Evolutionary conservation across 805 yeast genomes (phyloP), one percentile per base, ranked within the genome.

Genomic region (Zygosaccharomyces gambellarensis): DNA sequence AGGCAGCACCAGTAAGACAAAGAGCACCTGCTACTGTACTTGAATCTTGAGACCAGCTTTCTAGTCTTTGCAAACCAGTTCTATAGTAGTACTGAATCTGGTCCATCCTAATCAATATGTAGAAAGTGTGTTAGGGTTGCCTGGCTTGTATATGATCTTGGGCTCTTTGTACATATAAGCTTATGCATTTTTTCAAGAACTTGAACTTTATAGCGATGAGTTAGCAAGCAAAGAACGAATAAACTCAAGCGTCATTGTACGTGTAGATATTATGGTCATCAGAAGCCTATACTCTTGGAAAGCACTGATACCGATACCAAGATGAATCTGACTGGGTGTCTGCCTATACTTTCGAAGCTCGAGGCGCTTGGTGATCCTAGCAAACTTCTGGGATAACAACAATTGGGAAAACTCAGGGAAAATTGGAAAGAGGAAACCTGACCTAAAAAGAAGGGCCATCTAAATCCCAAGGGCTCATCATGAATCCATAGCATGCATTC

Each of bases 1-100:
- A 45, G 7, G 58, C 55, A 39, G 57, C 52, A 45, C 59, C 51
- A 5, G 61, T 45, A n/a, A 52, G 17, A 45, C 45, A 52, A 21
- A 48, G 14, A 5, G 48, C 25, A 32, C 41, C 42, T 5, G 48
- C 22, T 10, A 42, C 31, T 12, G 23, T 12, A 17, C 10, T 14
- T 27, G 22, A n/a, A 17, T 34, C 17, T n/a, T 10, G 19, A 23
- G 4, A 19, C 36, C 36, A 42, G 21, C 28, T 29, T 11, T 42
- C 29, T 10, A 42, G 28, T 21, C 34, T 31, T 9, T 42, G 45
- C 19, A 42, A 7, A 10, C 45, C 45, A 30, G 7, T 29, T 21
- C 12, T 30, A 17, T 42, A 42, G 36, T 12, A 34, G 17, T 34
- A 17, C 21, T 30, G 27, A 31, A 42, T 7, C 36, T 30, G 45